Base-by-base conservation (phyloP, 371 early-diverging fungal genomes). In the Syncephalis fuscata region DNA sequence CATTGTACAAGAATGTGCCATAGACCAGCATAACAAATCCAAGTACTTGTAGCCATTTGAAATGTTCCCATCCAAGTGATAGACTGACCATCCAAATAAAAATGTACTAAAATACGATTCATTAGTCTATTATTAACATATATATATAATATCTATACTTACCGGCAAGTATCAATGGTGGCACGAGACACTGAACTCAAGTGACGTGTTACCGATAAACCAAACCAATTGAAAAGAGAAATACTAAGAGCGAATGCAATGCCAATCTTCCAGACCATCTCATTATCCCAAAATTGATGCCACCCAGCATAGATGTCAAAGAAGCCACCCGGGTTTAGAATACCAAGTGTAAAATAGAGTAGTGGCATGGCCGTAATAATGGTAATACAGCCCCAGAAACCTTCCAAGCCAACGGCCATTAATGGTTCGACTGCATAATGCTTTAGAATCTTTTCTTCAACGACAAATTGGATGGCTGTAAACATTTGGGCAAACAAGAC, bases 221-320 rank as follows among this genome's bases (percentile, higher is more conserved):
- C 96, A 61, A 88, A 91, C 71, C 81, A 92, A 64, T 96, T 94
- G 71, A 91, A 94, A 46, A 83, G 76, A 16, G 90, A 85, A 54
- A 94, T 92, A 1, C 85, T 85, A 40, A 86, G 68, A 53, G 80
- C 74, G 57, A 88, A 85, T 22, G 80, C 76, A 37, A 92, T 65
- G 39, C 81, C 84, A 10, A 85, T 74, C 41, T 69, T 61, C 73
- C 84, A 78, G 2, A 92, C 74, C 19, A 64, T 58, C 4, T 80
- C 70, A 48, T 71, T 57, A 42, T 66, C 63, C 49, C 78, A 56
- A 44, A 89, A 71, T 58, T 91, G 83, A 38, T 73, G 63, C 60
- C 68, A 86, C 27, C 88, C 92, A 21, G 62, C 67, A 10, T 62
- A 62, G 2, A 90, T 61, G 60, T 93, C 85, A 66, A 93, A 92